phyloP scores from a whole-genome alignment of 352 stramenopile genomes.

The Phytophthora macrochlamydospora region DNA sequence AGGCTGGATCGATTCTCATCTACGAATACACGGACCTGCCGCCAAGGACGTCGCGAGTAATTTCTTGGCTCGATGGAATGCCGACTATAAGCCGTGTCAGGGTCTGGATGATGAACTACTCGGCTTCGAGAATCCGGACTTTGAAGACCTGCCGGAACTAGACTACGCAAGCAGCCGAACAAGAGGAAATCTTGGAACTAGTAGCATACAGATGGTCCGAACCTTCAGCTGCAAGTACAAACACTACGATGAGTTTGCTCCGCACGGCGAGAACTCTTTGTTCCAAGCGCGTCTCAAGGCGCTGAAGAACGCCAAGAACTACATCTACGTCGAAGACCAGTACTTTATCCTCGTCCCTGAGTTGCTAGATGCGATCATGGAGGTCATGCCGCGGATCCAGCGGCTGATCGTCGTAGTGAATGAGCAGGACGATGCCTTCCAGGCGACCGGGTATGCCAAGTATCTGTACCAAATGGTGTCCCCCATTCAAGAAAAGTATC shows the following conservation, averaged over 20 bases:
- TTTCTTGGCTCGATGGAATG: constrained; percentile 61
- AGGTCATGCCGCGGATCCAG: constrained; percentile 46
- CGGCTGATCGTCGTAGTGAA: constrained; percentile 53
- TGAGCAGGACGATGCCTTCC: constrained; percentile 28
- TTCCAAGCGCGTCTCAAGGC: constrained; percentile 46
- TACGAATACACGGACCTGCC: constrained; percentile 48
- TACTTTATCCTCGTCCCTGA: constrained; percentile 45
- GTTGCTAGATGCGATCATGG: constrained; percentile 42
- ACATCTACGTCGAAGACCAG: constrained; percentile 30
- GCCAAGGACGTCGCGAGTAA: constrained; percentile 53
- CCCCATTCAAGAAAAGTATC: constrained; percentile 39
- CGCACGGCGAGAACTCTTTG: constrained; percentile 47
- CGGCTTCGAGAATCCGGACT: constrained; percentile 49
- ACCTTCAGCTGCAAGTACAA: constrained; percentile 65
- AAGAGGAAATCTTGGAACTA: constrained; percentile 9
- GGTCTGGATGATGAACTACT: constrained; percentile 36
- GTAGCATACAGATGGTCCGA: constrained; percentile 57
- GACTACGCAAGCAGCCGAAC: constrained; percentile 13
- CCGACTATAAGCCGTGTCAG: constrained; percentile 22
- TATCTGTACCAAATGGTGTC: constrained; percentile 59
- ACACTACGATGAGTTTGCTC: constrained; percentile 55
- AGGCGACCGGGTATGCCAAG: constrained; percentile 39
- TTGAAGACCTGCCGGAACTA: constrained; percentile 13
- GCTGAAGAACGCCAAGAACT: constrained; percentile 50
- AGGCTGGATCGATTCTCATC: constrained; percentile 54